These are phyloP conservation scores for Exidia glandulosa DNA, from an alignment of 768 basidiomycete genomes.

Conservation along the genomic window DNA sequence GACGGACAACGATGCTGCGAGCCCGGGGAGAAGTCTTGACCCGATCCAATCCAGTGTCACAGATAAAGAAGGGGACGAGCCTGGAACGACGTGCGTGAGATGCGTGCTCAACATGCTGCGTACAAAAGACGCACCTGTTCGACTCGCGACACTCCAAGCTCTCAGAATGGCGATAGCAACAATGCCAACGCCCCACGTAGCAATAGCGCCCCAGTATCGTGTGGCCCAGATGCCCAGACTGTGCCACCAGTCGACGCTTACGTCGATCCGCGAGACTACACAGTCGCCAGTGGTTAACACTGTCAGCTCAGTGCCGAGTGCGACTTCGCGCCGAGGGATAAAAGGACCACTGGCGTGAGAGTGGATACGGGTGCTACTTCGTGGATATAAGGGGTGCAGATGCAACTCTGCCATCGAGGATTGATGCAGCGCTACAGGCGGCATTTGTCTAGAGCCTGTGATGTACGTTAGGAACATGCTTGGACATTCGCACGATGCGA, in stretches of 20 bases:
- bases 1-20: constrained; percentile 33
- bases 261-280: constrained; percentile 26
- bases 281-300: constrained; percentile 55
- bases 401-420: constrained; percentile 54
- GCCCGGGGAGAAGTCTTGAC: constrained; percentile 24
- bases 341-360: constrained; percentile 62
- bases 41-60: neutral
- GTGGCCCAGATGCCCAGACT: constrained; percentile 61
- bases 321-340: constrained; percentile 22
- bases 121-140: neutral
- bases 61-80: neutral
- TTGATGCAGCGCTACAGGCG: constrained; percentile 56
- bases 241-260: constrained; percentile 61
- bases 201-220: constrained; percentile 62
- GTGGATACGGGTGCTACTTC: constrained; percentile 45
- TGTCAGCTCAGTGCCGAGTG: constrained; percentile 38
- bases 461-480: neutral
- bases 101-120: neutral
- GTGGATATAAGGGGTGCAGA: constrained; percentile 44
- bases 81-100: neutral
- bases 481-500: neutral
- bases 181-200: constrained; percentile 68
- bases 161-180: constrained; percentile 45
- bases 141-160: constrained; percentile 27
- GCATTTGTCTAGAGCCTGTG: constrained; percentile 32